Base-by-base conservation (phyloP, 495 filamentous ascomycete genomes). In the Lasiosphaeriaceae sp. region DNA sequence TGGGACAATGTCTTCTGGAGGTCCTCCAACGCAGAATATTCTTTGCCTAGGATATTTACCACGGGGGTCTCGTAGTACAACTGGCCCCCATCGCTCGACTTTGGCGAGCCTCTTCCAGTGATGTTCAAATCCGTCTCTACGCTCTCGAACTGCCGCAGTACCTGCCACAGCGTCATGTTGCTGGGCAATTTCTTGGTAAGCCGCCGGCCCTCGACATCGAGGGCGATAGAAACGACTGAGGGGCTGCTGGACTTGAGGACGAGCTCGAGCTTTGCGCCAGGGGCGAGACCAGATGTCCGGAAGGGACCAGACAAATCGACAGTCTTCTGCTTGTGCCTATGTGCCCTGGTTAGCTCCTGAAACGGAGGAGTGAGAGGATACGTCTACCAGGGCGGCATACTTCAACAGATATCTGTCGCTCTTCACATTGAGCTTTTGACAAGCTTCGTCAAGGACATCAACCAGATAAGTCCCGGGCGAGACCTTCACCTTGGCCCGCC, bases 211-310 rank as follows among this genome's bases (percentile, higher is more conserved):
- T 88, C 87, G 12, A 96, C 76, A 65, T 96, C 90, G 19, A 98
- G 77, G 5, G 89, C 91, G 21, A 97, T 86, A 21, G 86, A 89
- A 52, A 98, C 85, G 29, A 89, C 85, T 11, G 90, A 85, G 2
- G 92, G 87, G 0, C 90, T 91, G 47, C 84, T 86, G 26, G 90
- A 93, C 52, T 84, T 80, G 57, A 87, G 83, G n/a, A 96, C 86
- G 47, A 97, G 87, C 62, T 98, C 92, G 20, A 98, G 81, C 62
- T 95, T 96, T 23, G 94, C 92, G 26, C 94, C 94, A 16, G 90
- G 82, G 6, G 78, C 77, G 11, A 98, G 84, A 52, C 92, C 92
- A 1, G 92, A 89, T 31, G 93, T 86, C n/a, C 93, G 87, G 70
- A 90, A 88, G 34, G 87, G 85, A 17, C 87, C 81, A 12, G 91